Conservation (phyloP, 2,329 filamentous ascomycete genomes). For the Teratosphaeria zuluensis region DNA sequence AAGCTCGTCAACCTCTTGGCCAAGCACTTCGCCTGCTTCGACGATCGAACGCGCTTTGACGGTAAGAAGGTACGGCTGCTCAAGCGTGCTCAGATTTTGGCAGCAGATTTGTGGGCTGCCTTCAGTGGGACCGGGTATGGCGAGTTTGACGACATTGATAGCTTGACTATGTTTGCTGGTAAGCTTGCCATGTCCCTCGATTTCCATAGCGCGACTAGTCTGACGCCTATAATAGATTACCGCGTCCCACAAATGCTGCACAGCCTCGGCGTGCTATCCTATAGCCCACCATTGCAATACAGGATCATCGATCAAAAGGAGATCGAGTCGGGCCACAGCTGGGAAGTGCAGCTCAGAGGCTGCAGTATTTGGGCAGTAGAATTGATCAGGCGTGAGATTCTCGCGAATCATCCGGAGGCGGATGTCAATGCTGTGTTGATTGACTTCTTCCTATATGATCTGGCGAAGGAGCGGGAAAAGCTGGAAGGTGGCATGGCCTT, state of each 20-base stretch:
- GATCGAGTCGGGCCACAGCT: conserved; percentile 62
- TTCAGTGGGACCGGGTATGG: conserved; percentile 76
- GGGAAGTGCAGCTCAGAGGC: conserved; percentile 82
- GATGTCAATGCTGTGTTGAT: conserved; percentile 80
- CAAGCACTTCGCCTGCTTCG: conserved; percentile 73
- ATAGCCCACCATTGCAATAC: conserved; percentile 68
- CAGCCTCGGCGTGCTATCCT: conserved; percentile 69
- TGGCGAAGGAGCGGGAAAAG: conserved; percentile 74
- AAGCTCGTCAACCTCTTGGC: conserved; percentile 78
- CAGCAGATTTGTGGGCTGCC: conserved; percentile 93
- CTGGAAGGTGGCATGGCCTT: conserved; percentile 29
- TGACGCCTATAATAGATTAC: conserved; percentile 53
- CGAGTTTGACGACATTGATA: conserved; percentile 79
- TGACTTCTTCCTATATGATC: conserved; percentile 95
- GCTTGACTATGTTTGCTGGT: conserved; percentile 93
- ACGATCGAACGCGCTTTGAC: conserved; percentile 69
- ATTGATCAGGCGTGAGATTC: conserved; percentile 72
- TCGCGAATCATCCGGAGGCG: conserved; percentile 59
- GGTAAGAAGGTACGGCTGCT: conserved; percentile 69
- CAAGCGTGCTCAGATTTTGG: conserved; percentile 91
- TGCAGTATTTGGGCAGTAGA: conserved; percentile 94
- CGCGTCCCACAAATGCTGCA: conserved; percentile 89
- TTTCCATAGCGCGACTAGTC: background rate
- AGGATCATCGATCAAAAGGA: conserved; percentile 55
- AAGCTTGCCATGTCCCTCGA: conserved; percentile 5